Evolutionary conservation across 306 rosid species (phyloP).

Genomic region (Quercus engelmannii): DNA sequence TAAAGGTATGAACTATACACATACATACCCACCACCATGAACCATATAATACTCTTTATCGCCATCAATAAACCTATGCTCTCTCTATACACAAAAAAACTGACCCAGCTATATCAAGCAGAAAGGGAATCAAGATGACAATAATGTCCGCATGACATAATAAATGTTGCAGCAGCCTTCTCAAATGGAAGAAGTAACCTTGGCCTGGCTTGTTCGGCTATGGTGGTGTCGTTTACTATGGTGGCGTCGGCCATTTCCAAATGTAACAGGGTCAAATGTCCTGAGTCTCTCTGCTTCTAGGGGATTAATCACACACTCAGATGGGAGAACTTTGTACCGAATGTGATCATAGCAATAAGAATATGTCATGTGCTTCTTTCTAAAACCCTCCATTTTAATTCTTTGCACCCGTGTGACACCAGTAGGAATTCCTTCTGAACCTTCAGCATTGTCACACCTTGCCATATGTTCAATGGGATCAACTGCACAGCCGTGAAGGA

Average conservation of each 20-base stretch:
- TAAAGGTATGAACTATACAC: conserved; percentile 68
- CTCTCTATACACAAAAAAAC: conserved; percentile 40
- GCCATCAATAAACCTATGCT: conserved; percentile 42
- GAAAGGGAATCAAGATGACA: conserved; percentile 12
- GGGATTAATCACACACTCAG: conserved; percentile 72
- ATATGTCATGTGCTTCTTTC: conserved; percentile 89
- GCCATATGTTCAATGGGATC: conserved; percentile 64
- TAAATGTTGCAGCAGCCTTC: conserved; percentile 1
- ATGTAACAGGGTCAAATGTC: conserved; percentile 68
- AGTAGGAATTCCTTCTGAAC: conserved; percentile 42
- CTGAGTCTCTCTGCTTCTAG: conserved; percentile 71
- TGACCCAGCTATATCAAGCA: conserved; percentile 36
- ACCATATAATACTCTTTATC: conserved; percentile 43
- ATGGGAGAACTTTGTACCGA: conserved; percentile 61
- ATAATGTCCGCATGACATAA: conserved; percentile 10
- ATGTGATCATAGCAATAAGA: conserved; percentile 77
- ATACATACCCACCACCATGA: conserved; percentile 39
- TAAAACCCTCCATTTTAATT: conserved; percentile 56
- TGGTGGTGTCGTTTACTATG: conserved; percentile 54
- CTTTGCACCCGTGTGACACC: conserved; percentile 43
- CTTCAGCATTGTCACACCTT: conserved; percentile 45
- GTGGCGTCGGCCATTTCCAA: conserved; percentile 60
- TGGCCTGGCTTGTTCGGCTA: conserved; percentile 31
- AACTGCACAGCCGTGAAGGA: conserved; percentile 85
- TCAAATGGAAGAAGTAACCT: conserved; percentile 44